phyloP scores from a whole-genome alignment of 306 rosid species.

The Senna tora region DNA sequence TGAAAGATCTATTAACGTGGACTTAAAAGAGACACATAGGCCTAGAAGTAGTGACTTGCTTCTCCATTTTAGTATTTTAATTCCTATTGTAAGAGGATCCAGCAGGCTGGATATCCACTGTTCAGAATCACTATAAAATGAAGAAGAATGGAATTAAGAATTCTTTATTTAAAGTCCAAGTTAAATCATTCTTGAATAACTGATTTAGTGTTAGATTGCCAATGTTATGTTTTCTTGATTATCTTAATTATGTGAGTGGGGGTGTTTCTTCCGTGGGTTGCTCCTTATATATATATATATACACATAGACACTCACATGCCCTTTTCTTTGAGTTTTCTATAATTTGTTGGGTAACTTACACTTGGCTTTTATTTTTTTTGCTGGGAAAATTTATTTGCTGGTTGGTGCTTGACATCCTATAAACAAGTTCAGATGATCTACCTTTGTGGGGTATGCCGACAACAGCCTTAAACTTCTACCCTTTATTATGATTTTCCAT shows the following conservation, averaged over 20 bases:
- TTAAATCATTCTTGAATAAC: slow-evolving; percentile 30
- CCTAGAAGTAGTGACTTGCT: slow-evolving; percentile 11
- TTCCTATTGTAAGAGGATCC: neutral
- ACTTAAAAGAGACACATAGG: neutral
- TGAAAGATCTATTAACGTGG: neutral
- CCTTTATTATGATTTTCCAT: slow-evolving; percentile 31
- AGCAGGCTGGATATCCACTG: slow-evolving; percentile 4
- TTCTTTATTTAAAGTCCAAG: slow-evolving; percentile 1
- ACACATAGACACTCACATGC: neutral
- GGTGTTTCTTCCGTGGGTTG: slow-evolving; percentile 26
- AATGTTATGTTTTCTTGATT: slow-evolving; percentile 19
- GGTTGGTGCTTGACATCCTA: slow-evolving; percentile 54
- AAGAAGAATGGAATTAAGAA: slow-evolving; percentile 21
- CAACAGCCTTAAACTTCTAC: slow-evolving; percentile 26
- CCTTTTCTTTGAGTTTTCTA: neutral
- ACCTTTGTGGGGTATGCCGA: slow-evolving; percentile 91
- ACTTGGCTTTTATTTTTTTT: slow-evolving; percentile 34
- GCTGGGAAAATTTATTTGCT: slow-evolving; percentile 36
- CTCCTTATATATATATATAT: neutral
- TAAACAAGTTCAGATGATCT: slow-evolving; percentile 82
- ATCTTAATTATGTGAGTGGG: slow-evolving; percentile 28
- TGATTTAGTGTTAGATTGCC: slow-evolving; percentile 8
- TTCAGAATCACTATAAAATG: slow-evolving; percentile 25
- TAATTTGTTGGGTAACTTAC: slow-evolving; percentile 46
- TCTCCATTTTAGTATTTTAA: slow-evolving; percentile 5